Conservation (phyloP, 108 stramenopile genomes). For the Nannochloropsis gaditana region DNA sequence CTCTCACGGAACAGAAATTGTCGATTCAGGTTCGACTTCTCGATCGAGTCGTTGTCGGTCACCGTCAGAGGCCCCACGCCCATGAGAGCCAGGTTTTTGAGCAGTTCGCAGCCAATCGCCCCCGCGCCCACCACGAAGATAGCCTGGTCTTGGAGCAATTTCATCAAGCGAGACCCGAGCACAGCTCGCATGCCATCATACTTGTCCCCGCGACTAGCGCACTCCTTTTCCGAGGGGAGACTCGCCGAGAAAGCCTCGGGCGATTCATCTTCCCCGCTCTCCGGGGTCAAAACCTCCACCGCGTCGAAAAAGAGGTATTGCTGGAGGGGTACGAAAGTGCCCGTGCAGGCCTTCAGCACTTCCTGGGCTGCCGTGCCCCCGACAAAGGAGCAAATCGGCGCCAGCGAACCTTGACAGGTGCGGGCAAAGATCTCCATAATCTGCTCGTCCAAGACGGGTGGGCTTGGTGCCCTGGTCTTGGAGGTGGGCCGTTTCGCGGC, state of each 20-base stretch:
- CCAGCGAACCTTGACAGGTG: conserved; percentile 59
- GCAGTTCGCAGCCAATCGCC: conserved; percentile 99
- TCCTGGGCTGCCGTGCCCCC: conserved; percentile 98
- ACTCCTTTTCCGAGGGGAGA: conserved; percentile 9
- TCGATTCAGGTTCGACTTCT: conserved; percentile 88
- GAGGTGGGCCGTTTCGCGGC: neutral
- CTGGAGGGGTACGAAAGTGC: conserved; percentile 90
- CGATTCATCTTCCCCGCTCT: neutral
- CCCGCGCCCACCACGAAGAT: conserved; percentile 93
- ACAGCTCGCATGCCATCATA: conserved; percentile 55
- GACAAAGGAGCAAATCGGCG: conserved; percentile 87
- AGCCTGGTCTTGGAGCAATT: conserved; percentile 18
- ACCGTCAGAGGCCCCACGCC: conserved; percentile 81
- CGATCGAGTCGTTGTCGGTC: conserved; percentile 98
- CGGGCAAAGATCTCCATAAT: neutral
- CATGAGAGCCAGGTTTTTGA: conserved; percentile 98
- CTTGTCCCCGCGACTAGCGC: conserved; percentile 35
- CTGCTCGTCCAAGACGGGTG: neutral
- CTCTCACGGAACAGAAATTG: conserved; percentile 92
- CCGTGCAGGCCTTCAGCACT: conserved; percentile 94
- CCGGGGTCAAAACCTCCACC: conserved; percentile 59
- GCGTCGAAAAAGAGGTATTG: conserved; percentile 94
- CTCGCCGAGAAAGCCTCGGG: neutral
- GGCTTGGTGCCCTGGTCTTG: neutral
- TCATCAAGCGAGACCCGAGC: conserved; percentile 35